Conservation (phyloP, 306 rosid genomes). For the Oemleria cerasiformis region DNA sequence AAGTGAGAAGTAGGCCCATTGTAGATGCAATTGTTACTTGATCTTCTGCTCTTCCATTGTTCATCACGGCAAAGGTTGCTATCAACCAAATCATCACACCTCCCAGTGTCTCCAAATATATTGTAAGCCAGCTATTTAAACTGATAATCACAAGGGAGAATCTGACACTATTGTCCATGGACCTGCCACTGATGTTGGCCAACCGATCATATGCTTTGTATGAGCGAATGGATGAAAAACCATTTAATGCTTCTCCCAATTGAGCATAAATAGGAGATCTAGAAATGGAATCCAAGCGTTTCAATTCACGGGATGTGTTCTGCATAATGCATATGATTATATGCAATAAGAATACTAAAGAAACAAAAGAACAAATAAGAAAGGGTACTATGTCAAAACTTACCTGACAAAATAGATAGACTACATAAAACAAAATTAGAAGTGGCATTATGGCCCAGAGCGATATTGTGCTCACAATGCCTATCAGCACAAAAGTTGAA, state of each 20-base stretch:
- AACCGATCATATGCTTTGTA: conserved; percentile 81
- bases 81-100: conserved; percentile 86
- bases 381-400: not conserved
- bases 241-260: conserved; percentile 88
- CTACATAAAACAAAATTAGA: conserved; percentile 66
- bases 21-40: conserved; percentile 61
- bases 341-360: not conserved
- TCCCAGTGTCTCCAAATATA: conserved; percentile 73
- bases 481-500: conserved; percentile 78
- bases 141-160: conserved; percentile 48
- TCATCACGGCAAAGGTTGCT: conserved; percentile 85
- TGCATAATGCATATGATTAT: conserved; percentile 17
- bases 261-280: conserved; percentile 94
- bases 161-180: conserved; percentile 43
- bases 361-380: not conserved
- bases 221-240: conserved; percentile 72
- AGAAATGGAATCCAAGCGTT: conserved; percentile 78
- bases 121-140: conserved; percentile 68
- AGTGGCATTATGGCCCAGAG: conserved; percentile 91
- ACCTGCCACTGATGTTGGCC: conserved; percentile 64
- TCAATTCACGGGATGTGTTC: conserved; percentile 86
- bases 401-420: conserved; percentile 85
- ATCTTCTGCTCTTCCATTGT: conserved; percentile 56
- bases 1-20: conserved; percentile 89
- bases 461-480: conserved; percentile 79